A percentile compares a stretch with the other conserved stretches of the same genome.
Conservation (phyloP, 441 rosid species). For the Pelargonium exstipulatum region DNA sequence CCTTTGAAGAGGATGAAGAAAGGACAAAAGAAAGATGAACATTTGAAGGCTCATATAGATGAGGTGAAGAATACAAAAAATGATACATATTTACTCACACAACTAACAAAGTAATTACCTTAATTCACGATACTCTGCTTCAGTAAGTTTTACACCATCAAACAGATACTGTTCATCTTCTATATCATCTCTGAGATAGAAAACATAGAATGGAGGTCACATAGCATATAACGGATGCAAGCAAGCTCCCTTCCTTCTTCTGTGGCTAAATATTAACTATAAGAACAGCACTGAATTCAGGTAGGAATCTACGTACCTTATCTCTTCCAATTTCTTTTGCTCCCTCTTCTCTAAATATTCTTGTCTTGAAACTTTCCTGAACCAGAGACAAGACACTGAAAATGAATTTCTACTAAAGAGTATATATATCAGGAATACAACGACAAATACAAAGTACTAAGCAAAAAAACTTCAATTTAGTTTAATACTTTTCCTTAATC, state of each 20-base stretch:
- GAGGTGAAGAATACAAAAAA: not conserved
- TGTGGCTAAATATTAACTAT: slow-evolving; percentile 9
- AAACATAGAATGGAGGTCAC: slow-evolving; percentile 13
- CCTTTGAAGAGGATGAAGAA: not conserved
- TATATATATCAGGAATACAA: not conserved
- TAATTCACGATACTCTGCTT: slow-evolving; percentile 52
- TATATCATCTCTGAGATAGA: slow-evolving; percentile 46
- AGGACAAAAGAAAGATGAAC: not conserved
- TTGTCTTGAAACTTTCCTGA: slow-evolving; percentile 84
- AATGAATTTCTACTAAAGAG: slow-evolving; percentile 4
- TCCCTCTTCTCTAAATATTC: slow-evolving; percentile 78
- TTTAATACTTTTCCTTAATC: not conserved
- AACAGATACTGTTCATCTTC: slow-evolving; percentile 74
- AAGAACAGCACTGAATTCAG: slow-evolving; percentile 6
- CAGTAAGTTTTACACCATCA: slow-evolving; percentile 67
- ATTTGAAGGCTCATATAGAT: not conserved
- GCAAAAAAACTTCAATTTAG: not conserved
- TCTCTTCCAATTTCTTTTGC: slow-evolving; percentile 71
- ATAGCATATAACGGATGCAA: not conserved
- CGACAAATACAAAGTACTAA: not conserved
- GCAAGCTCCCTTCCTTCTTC: not conserved
- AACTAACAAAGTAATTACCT: slow-evolving; percentile 40
- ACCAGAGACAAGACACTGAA: slow-evolving; percentile 18
- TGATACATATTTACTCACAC: not conserved
- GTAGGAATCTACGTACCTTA: slow-evolving; percentile 39